Evolutionary conservation across 768 basidiomycete genomes (phyloP).

Genomic region (Russula olivacea): DNA sequence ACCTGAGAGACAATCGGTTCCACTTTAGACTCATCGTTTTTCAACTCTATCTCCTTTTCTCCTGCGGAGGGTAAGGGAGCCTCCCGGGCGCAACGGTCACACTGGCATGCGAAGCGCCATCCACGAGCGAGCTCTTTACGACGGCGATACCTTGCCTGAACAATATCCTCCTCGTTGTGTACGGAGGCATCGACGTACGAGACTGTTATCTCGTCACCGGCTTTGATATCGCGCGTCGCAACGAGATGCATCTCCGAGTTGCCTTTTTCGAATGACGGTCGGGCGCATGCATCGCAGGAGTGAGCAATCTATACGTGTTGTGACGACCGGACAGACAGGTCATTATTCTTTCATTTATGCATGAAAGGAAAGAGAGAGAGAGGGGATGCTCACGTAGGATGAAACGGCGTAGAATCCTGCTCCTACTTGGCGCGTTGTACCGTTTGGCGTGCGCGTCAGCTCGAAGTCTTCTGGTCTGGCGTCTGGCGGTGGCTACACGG

Average conservation of each 20-base stretch:
- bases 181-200: slow-evolving; percentile 68
- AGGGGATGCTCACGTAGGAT: slow-evolving; percentile 47
- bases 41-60: slow-evolving; percentile 30
- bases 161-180: slow-evolving; percentile 45
- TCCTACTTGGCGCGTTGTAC: slow-evolving; percentile 71
- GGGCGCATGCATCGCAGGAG: slow-evolving; percentile 65
- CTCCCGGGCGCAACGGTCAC: slow-evolving; percentile 59
- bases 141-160: slow-evolving; percentile 56
- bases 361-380: not conserved
- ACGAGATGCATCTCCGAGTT: slow-evolving; percentile 66
- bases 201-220: slow-evolving; percentile 70
- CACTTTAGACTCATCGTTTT: slow-evolving; percentile 48
- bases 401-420: slow-evolving; percentile 71
- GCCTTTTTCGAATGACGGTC: slow-evolving; percentile 58
- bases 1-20: slow-evolving; percentile 33
- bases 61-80: slow-evolving; percentile 28
- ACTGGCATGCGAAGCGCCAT: slow-evolving; percentile 76
- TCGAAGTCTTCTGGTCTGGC: slow-evolving; percentile 66
- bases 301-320: slow-evolving; percentile 47
- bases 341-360: not conserved
- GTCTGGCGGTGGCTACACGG: slow-evolving; percentile 44
- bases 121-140: slow-evolving; percentile 72
- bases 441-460: slow-evolving; percentile 68
- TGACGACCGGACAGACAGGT: not conserved
- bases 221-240: slow-evolving; percentile 59